Base-by-base conservation (phyloP, 441 rosid species). In the Raphanus hybrid region DNA sequence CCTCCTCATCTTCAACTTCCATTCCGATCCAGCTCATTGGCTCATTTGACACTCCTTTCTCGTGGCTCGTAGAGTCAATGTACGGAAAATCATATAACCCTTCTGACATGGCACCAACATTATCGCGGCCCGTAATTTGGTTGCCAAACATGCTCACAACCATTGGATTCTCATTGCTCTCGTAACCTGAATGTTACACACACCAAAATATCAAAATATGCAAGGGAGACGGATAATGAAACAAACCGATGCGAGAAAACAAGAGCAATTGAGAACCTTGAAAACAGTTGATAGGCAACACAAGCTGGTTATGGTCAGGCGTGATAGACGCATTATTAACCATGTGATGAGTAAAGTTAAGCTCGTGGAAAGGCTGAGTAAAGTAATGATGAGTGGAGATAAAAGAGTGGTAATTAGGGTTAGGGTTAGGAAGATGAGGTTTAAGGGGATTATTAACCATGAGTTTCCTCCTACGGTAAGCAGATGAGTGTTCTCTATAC, bases 401-500 rank as follows among this genome's bases (percentile, higher is more conserved):
- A 27, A 73, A 68, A 75, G 78, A 64, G 35, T 74, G 73, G 68
- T 64, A 74, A 74, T 80, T 77, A 80, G 78, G 77, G 76, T 63
- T 78, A 78, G 71, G 82, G 73, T 37, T 78, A 58, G 70, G 34
- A 52, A 55, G 75, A 5, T 76, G 50, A 3, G 81, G 45, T 52
- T 88, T 85, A 54, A 64, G 75, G 3, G 87, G 76, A 52, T 63
- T 70, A 65, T 62, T 68, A 37, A 74, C 52, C 71, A 81, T 50
- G 57, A 80, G 81, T 84, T 88, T 92, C 81, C 92, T 85, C 69
- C 92, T 85, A 79, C 96, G 85, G 65, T 83, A 90, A 78, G 87
- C 84, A 77, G 82, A 83, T 58, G 97, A 87, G 79, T 90, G 94
- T 67, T 92, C 91, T 71, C 99, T 88, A 45, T 87, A 87, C 80